Percentiles rank a stretch among this genome's conserved stretches.
These are phyloP conservation scores for Cladophialophora exuberans DNA, from an alignment of 2,329 filamentous ascomycete genomes.

Conservation along the genomic window DNA sequence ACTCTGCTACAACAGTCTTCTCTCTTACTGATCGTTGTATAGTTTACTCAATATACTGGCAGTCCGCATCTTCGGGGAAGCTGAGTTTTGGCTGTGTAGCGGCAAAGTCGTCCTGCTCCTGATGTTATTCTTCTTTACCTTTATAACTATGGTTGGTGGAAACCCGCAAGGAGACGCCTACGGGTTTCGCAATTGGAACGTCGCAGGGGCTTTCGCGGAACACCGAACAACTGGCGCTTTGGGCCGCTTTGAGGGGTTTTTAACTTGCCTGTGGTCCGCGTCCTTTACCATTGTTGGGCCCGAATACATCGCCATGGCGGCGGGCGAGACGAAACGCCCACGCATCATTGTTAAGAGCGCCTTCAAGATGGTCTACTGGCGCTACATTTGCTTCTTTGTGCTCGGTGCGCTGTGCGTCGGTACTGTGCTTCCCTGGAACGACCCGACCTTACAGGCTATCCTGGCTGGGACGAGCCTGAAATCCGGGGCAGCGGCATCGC, in stretches of 20 bases:
- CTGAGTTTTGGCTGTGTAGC: slow-evolving; percentile 69
- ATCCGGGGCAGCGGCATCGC: slow-evolving; percentile 58
- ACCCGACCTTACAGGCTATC: slow-evolving; percentile 50
- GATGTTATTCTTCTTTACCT: slow-evolving; percentile 65
- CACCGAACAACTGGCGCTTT: slow-evolving; percentile 64
- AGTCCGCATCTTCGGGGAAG: slow-evolving; percentile 70
- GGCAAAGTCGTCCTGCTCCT: slow-evolving; percentile 55
- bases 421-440: not conserved
- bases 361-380: slow-evolving; percentile 74
- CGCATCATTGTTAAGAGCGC: slow-evolving; percentile 70
- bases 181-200: slow-evolving; percentile 67
- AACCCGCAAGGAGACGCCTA: slow-evolving; percentile 71
- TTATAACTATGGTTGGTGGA: slow-evolving; percentile 78
- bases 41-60: slow-evolving; percentile 66
- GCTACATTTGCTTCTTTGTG: slow-evolving; percentile 49
- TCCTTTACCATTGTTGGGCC: slow-evolving; percentile 68
- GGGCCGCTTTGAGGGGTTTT: slow-evolving; percentile 55
- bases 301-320: slow-evolving; percentile 63
- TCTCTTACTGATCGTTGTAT: no score
- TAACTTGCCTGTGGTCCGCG: slow-evolving; percentile 73
- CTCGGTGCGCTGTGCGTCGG: not conserved
- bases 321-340: slow-evolving; percentile 58
- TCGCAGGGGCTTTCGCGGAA: slow-evolving; percentile 67
- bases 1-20: slow-evolving; percentile 5
- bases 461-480: slow-evolving; percentile 17